Percentiles rank a stretch among this genome's conserved stretches.
Evolutionary conservation across 345 rosid species (phyloP).

Genomic region (Acer negundo): DNA sequence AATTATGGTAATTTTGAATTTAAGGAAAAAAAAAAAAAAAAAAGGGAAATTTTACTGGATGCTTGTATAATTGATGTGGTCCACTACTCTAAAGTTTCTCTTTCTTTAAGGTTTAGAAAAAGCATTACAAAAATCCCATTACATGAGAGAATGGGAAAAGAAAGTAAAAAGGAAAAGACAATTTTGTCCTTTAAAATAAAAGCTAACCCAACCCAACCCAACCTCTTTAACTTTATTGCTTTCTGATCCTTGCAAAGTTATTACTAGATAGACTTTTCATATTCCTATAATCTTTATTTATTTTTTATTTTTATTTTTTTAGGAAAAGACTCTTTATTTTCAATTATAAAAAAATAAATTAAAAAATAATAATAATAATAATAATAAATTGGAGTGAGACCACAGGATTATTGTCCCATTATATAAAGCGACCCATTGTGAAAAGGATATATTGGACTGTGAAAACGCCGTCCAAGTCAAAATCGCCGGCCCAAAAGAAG

Average conservation of each 20-base stretch:
- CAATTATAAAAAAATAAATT: background rate
- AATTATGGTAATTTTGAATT: too few relatives aligned
- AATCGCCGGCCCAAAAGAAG: conserved; percentile 17
- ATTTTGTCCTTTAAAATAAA: background rate
- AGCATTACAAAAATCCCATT: too few relatives aligned
- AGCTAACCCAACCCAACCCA: background rate
- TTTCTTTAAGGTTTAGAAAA: too few relatives aligned
- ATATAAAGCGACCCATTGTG: background rate
- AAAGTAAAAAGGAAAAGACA: background rate
- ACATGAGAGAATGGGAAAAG: background rate
- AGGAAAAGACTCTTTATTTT: background rate
- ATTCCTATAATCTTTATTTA: background rate
- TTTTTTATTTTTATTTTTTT: background rate
- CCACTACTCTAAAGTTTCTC: too few relatives aligned
- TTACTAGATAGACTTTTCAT: too few relatives aligned
- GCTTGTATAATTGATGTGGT: too few relatives aligned
- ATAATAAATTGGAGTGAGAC: background rate
- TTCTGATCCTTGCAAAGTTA: background rate
- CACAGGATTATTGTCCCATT: conserved; percentile 3
- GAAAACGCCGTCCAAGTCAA: conserved; percentile 26
- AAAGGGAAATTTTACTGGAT: too few relatives aligned
- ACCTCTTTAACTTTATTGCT: background rate
- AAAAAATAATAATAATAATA: too few relatives aligned
- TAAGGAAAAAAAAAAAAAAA: too few relatives aligned
- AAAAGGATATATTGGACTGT: background rate